A percentile compares a stretch with the other conserved stretches of the same genome.
These are phyloP conservation scores for Metarhizium guizhouense DNA, from an alignment of 2,329 filamentous ascomycete species.

Conservation along the genomic window DNA sequence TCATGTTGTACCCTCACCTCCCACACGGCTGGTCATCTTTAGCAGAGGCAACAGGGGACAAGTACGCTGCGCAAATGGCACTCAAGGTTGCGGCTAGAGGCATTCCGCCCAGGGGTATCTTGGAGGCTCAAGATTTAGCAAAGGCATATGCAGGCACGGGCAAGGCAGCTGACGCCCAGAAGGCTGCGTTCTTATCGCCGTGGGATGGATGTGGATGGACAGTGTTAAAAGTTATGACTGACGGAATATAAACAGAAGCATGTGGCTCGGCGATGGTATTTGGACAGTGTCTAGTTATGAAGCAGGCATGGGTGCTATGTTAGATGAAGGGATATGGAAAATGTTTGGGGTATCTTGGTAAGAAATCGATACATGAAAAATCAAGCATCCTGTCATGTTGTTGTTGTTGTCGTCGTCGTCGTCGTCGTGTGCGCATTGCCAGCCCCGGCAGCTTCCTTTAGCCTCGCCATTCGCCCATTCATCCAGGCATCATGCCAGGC, in stretches of 20 bases:
- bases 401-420: not conserved
- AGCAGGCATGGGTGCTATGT: not conserved
- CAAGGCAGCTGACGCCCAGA: constrained; percentile 63
- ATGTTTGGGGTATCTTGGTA: not conserved
- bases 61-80: constrained; percentile 64
- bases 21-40: constrained; percentile 76
- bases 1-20: constrained; percentile 73
- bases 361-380: constrained; percentile 7
- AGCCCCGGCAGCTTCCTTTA: constrained; percentile 49
- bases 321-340: not conserved
- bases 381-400: constrained; percentile 1
- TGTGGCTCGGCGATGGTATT: not conserved
- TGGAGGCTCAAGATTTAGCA: constrained; percentile 63
- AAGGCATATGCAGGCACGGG: constrained; percentile 67
- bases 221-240: constrained; percentile 32
- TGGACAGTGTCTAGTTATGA: not conserved
- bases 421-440: not conserved
- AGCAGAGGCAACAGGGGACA: constrained; percentile 46
- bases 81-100: constrained; percentile 67
- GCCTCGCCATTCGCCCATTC: constrained; percentile 56
- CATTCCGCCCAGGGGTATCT: constrained; percentile 61
- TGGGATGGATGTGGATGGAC: constrained; percentile 64
- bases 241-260: constrained; percentile 9
- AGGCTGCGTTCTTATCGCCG: constrained; percentile 69
- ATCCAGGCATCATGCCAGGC: constrained; percentile 70